Percentiles rank a stretch among this genome's conserved stretches.
These are phyloP conservation scores for Teunomyces lycoperdinae DNA, from an alignment of 805 yeast genomes.

Conservation along the genomic window DNA sequence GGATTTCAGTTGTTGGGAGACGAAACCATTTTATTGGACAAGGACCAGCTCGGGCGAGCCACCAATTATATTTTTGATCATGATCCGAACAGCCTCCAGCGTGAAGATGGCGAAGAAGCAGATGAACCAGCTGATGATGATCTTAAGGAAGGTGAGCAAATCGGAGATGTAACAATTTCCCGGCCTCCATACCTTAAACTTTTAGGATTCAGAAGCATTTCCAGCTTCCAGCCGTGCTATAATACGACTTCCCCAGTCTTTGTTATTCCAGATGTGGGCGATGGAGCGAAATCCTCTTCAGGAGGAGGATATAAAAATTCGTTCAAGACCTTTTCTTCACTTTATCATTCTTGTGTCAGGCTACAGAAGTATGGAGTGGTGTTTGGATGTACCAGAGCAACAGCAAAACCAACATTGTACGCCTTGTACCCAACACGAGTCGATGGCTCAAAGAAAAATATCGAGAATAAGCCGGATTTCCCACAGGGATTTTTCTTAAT, in stretches of 20 bases:
- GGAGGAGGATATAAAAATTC: conserved; percentile 58
- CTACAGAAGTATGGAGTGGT: conserved; percentile 59
- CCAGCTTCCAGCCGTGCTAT: conserved; percentile 48
- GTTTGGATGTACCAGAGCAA: conserved; percentile 62
- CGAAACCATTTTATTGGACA: conserved; percentile 22
- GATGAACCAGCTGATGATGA: conserved; percentile 8
- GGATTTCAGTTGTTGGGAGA: conserved; percentile 18
- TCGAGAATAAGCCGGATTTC: conserved; percentile 18
- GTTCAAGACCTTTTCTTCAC: conserved; percentile 58
- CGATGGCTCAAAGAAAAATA: conserved; percentile 15
- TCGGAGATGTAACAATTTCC: conserved; percentile 9
- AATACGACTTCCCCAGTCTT: conserved; percentile 56
- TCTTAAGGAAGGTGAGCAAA: conserved; percentile 4
- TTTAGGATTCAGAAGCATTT: conserved; percentile 59
- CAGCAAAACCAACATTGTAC: conserved; percentile 54
- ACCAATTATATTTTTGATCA: conserved; percentile 36
- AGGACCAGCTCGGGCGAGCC: conserved; percentile 26
- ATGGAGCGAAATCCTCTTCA: conserved; percentile 26
- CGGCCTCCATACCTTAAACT: conserved; percentile 55
- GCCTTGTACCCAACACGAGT: conserved; percentile 56
- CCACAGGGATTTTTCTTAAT: conserved; percentile 76
- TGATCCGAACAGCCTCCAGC: conserved; percentile 12
- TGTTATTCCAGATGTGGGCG: conserved; percentile 60
- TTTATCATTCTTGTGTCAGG: conserved; percentile 58
- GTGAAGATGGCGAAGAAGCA: conserved; percentile 6